These are phyloP conservation scores for Euphrasia arctica DNA, from an alignment of 305 asterid species.

Conservation along the genomic window DNA sequence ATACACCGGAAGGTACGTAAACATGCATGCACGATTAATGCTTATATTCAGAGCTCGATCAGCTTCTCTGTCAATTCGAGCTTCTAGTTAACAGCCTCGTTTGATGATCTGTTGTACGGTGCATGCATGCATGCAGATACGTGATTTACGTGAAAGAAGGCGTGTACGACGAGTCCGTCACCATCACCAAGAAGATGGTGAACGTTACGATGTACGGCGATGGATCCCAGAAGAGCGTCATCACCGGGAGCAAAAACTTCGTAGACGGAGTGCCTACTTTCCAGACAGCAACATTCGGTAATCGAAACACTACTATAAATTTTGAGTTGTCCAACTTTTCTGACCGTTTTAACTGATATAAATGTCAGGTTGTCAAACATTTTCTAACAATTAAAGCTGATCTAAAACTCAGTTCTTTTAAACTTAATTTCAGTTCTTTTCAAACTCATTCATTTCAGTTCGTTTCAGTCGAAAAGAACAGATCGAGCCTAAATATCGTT, in stretches of 20 bases:
- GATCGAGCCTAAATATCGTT: too few relatives aligned
- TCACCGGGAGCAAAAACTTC: conserved; percentile 66
- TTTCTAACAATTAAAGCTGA: too few relatives aligned
- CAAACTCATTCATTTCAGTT: too few relatives aligned
- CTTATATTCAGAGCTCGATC: too few relatives aligned
- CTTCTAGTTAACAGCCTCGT: too few relatives aligned
- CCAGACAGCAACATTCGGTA: conserved; percentile 87
- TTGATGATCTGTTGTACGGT: background rate
- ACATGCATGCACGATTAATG: background rate
- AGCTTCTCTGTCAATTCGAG: too few relatives aligned
- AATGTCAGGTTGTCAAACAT: too few relatives aligned
- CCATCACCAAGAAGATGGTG: conserved; percentile 54
- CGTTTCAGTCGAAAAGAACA: too few relatives aligned
- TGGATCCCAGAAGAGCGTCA: conserved; percentile 82
- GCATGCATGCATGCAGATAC: conserved; percentile 39
- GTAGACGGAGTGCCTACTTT: conserved; percentile 71
- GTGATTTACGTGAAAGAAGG: conserved; percentile 73
- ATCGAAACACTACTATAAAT: background rate
- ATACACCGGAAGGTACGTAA: conserved; percentile 50
- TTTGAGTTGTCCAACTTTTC: too few relatives aligned
- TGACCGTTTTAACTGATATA: too few relatives aligned
- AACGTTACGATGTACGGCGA: conserved; percentile 80
- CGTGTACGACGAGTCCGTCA: conserved; percentile 61
- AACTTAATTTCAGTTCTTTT: too few relatives aligned
- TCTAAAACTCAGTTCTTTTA: too few relatives aligned